Percentiles rank a stretch among this genome's conserved stretches.
phyloP scores from a whole-genome alignment of 2,329 filamentous ascomycete species.

The Aspergillus hortae region DNA sequence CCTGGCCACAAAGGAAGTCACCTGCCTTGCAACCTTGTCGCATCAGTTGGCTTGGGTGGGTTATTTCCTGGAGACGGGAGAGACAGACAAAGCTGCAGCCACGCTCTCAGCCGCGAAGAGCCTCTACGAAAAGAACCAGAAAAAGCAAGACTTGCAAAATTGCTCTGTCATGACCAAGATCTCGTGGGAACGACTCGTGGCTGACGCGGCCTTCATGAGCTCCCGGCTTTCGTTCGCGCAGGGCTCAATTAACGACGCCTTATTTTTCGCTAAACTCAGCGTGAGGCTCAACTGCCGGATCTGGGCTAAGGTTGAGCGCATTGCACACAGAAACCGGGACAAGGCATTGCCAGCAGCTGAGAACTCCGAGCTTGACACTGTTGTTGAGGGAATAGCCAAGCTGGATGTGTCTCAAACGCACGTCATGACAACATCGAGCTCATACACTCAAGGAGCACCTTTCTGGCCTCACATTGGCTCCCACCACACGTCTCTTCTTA shows the following conservation, averaged over 20 bases:
- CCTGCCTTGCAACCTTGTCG: conserved; percentile 47
- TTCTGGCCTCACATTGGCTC: conserved; percentile 78
- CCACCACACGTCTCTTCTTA: conserved; percentile 67
- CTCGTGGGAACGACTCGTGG: conserved; percentile 51
- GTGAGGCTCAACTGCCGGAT: conserved; percentile 49
- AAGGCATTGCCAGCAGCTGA: conserved; percentile 18
- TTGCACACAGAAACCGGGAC: conserved; percentile 33
- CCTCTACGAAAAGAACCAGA: conserved; percentile 31
- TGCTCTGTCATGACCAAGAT: conserved; percentile 39
- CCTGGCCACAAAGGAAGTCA: conserved; percentile 37
- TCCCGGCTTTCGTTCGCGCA: conserved; percentile 63
- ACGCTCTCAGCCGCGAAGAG: conserved; percentile 27
- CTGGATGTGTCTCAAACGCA: conserved; percentile 35
- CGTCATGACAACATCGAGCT: conserved; percentile 39
- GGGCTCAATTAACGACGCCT: conserved; percentile 44
- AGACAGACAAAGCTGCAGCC: conserved; percentile 56
- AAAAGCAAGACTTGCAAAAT: conserved; percentile 27
- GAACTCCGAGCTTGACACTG: conserved; percentile 31
- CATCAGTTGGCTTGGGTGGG: conserved; percentile 72
- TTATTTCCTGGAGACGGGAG: conserved; percentile 66
- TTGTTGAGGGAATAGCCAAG: conserved; percentile 38
- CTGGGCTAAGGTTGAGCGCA: conserved; percentile 50
- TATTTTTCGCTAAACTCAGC: conserved; percentile 47
- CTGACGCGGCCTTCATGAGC: conserved; percentile 61
- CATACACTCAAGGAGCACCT: conserved; percentile 56